These are phyloP conservation scores for Rosa persica DNA, from an alignment of 306 rosid species.

Conservation along the genomic window DNA sequence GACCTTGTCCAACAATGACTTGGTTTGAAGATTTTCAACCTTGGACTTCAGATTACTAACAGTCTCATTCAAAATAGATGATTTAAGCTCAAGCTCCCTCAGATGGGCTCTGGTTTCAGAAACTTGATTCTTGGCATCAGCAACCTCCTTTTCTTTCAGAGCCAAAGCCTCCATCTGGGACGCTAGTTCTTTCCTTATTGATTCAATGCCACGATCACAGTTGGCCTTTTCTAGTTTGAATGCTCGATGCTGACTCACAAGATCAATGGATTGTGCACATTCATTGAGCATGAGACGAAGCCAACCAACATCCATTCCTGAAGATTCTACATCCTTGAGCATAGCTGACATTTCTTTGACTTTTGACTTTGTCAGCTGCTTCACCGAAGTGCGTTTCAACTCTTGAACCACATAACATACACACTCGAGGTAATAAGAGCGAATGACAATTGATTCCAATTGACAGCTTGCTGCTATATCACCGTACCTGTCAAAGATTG, in stretches of 20 bases:
- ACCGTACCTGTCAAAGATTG: slow-evolving; percentile 65
- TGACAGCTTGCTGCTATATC: slow-evolving; percentile 72
- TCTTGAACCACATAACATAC: slow-evolving; percentile 82
- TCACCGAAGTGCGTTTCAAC: slow-evolving; percentile 43
- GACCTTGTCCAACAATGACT: slow-evolving; percentile 52
- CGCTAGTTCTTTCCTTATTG: slow-evolving; percentile 51
- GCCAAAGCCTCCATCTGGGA: slow-evolving; percentile 50
- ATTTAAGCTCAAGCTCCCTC: slow-evolving; percentile 59
- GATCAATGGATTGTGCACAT: slow-evolving; percentile 46
- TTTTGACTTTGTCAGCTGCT: slow-evolving; percentile 53
- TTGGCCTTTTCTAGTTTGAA: slow-evolving; percentile 44
- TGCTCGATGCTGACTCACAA: slow-evolving; percentile 40
- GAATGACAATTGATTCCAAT: slow-evolving; percentile 70
- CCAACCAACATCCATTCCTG: slow-evolving; percentile 67
- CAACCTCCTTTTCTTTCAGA: slow-evolving; percentile 60
- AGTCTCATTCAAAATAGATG: slow-evolving; percentile 42
- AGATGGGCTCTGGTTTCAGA: slow-evolving; percentile 54
- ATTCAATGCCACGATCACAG: slow-evolving; percentile 46
- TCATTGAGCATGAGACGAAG: slow-evolving; percentile 47
- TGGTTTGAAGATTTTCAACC: slow-evolving; percentile 48
- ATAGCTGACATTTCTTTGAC: slow-evolving; percentile 63
- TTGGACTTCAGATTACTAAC: slow-evolving; percentile 47
- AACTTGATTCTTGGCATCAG: slow-evolving; percentile 42
- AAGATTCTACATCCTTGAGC: slow-evolving; percentile 81
- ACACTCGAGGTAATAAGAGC: slow-evolving; percentile 76